A percentile compares a stretch with the other conserved stretches of the same genome.
Conservation (phyloP, 1,284 basidiomycete genomes). For the Apiotrichum porosum region DNA sequence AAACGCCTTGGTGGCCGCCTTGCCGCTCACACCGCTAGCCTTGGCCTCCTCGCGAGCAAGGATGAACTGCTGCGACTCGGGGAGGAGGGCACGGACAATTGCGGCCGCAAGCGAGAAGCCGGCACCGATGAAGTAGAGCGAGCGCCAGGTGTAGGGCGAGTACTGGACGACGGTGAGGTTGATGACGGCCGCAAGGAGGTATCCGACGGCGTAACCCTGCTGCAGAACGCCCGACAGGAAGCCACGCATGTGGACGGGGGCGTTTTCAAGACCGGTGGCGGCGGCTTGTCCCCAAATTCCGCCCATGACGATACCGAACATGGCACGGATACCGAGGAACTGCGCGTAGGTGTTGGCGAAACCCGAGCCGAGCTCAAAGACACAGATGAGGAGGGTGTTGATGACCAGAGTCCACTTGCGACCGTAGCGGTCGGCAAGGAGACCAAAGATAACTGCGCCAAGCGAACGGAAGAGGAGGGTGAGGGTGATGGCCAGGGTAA, state of each 20-base stretch:
- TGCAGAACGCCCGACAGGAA: slow-evolving; percentile 78
- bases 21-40: slow-evolving; percentile 39
- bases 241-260: slow-evolving; percentile 79
- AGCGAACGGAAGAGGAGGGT: slow-evolving; percentile 84
- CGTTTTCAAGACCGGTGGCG: slow-evolving; percentile 67
- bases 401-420: slow-evolving; percentile 85
- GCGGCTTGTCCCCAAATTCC: slow-evolving; percentile 51
- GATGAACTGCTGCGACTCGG: slow-evolving; percentile 71
- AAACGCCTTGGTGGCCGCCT: slow-evolving; percentile 63
- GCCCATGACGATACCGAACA: slow-evolving; percentile 86
- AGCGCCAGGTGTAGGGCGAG: slow-evolving; percentile 45
- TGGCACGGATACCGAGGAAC: slow-evolving; percentile 54
- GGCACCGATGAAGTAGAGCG: slow-evolving; percentile 52
- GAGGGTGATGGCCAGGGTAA: slow-evolving; percentile 78
- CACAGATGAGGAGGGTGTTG: slow-evolving; percentile 67
- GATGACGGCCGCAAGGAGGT: slow-evolving; percentile 57
- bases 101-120: slow-evolving; percentile 70
- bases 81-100: slow-evolving; percentile 62
- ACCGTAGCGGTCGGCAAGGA: slow-evolving; percentile 78
- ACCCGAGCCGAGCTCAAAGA: slow-evolving; percentile 67
- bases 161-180: slow-evolving; percentile 55
- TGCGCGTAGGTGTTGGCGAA: slow-evolving; percentile 49
- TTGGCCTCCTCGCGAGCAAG: slow-evolving; percentile 32
- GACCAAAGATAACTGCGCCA: slow-evolving; percentile 76
- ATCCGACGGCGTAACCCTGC: slow-evolving; percentile 64